Conservation (phyloP, 179 eudicot genomes). For the Carnegiea gigantea region DNA sequence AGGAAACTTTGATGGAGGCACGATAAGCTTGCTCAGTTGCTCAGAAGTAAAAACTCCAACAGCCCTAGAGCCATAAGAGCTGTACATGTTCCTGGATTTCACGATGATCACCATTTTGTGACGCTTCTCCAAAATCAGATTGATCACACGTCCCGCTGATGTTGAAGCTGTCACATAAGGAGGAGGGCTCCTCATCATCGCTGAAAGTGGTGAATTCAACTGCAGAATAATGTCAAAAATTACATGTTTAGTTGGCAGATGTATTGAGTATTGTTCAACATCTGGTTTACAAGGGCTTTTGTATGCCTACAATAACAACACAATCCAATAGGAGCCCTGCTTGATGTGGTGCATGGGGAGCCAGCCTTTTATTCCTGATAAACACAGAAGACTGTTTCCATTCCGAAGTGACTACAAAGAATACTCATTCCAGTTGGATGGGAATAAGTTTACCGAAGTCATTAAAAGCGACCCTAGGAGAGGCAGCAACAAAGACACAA, state of each 20-base stretch:
- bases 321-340: not conserved
- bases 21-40: conserved; percentile 41
- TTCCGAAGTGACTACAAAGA: not conserved
- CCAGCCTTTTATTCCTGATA: not conserved
- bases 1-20: conserved; percentile 24
- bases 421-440: not conserved
- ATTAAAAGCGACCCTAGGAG: not conserved
- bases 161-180: conserved; percentile 56
- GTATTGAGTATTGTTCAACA: not conserved
- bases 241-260: not conserved
- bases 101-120: conserved; percentile 59
- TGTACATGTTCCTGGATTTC: conserved; percentile 34
- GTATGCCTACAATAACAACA: not conserved
- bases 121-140: conserved; percentile 57
- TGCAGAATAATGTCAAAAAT: conserved; percentile 29
- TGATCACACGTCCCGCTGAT: conserved; percentile 53
- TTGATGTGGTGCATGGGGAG: not conserved
- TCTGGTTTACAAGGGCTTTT: not conserved
- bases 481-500: not conserved
- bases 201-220: conserved; percentile 51
- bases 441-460: not conserved
- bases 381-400: not conserved
- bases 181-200: conserved; percentile 68
- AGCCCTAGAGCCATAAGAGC: conserved; percentile 43
- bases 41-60: conserved; percentile 62